A percentile compares a stretch with the other conserved stretches of the same genome.
Evolutionary conservation across 2,329 filamentous ascomycete genomes (phyloP).

Genomic region (Monilinia aucupariae): DNA sequence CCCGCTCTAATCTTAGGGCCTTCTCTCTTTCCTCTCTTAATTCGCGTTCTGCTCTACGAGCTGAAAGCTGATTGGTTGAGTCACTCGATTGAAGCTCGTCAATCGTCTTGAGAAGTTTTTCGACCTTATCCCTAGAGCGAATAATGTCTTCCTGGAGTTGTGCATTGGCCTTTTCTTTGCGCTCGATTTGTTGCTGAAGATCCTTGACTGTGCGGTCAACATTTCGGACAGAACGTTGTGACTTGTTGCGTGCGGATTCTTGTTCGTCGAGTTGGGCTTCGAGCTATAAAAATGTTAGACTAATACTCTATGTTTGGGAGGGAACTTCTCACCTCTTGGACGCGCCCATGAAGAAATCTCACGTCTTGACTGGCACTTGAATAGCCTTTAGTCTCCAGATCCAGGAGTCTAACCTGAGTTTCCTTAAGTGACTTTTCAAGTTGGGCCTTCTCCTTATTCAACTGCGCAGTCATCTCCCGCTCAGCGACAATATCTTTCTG

Average conservation of each 20-base stretch:
- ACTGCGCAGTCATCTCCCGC: slow-evolving; percentile 70
- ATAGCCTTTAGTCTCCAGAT: slow-evolving; percentile 95
- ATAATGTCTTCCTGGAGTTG: slow-evolving; percentile 78
- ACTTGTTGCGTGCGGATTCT: slow-evolving; percentile 70
- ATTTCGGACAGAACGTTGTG: slow-evolving; percentile 82
- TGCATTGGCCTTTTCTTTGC: slow-evolving; percentile 79
- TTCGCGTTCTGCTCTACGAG: slow-evolving; percentile 83
- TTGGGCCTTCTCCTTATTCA: slow-evolving; percentile 84
- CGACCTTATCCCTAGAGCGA: slow-evolving; percentile 83
- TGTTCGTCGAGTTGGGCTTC: slow-evolving; percentile 82
- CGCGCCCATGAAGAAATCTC: slow-evolving; percentile 86
- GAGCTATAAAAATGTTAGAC: slow-evolving; percentile 52
- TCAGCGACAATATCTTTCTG: slow-evolving; percentile 88
- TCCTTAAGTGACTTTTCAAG: slow-evolving; percentile 90
- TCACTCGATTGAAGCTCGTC: slow-evolving; percentile 90
- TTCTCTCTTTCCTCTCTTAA: slow-evolving; percentile 85
- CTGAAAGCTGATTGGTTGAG: slow-evolving; percentile 71
- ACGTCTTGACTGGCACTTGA: slow-evolving; percentile 92
- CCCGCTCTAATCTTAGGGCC: slow-evolving; percentile 72
- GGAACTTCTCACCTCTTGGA: slow-evolving; percentile 73
- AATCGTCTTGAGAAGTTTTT: slow-evolving; percentile 82
- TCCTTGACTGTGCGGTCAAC: slow-evolving; percentile 93
- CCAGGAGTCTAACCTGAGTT: slow-evolving; percentile 80
- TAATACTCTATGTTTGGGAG: neutral
- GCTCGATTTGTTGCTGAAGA: slow-evolving; percentile 84